phyloP scores from a whole-genome alignment of 352 stramenopile species.

The Globisporangium lucens region DNA sequence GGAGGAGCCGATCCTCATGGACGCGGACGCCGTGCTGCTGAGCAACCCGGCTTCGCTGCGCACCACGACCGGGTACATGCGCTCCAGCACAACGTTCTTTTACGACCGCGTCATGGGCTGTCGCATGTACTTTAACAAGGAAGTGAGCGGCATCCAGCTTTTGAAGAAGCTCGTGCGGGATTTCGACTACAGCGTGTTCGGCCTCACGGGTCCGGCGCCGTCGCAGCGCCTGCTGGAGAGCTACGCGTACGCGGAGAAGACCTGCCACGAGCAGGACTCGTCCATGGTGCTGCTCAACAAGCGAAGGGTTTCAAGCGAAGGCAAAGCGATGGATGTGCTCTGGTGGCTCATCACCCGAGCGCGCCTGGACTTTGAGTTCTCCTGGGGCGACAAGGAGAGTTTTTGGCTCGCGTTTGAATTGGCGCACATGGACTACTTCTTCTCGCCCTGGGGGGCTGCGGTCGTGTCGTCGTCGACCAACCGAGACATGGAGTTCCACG shows the following conservation, averaged over 20 bases:
- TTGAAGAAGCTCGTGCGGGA: conserved; percentile 36
- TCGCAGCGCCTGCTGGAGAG: conserved; percentile 40
- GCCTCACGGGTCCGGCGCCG: conserved; percentile 21
- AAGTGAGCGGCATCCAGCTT: conserved; percentile 24
- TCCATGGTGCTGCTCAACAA: conserved; percentile 47
- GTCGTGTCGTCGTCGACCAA: conserved; percentile 36
- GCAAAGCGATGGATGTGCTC: conserved; percentile 33
- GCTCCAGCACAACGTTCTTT: conserved; percentile 59
- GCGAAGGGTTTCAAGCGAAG: background rate
- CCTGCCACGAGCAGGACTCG: conserved; percentile 63
- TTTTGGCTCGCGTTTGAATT: conserved; percentile 58
- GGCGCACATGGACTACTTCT: conserved; percentile 43
- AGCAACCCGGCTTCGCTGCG: conserved; percentile 40
- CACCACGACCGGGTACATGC: conserved; percentile 30
- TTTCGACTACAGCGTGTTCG: conserved; percentile 50
- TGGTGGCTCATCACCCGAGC: conserved; percentile 36
- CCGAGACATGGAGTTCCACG: conserved; percentile 32
- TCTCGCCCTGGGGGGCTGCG: conserved; percentile 44
- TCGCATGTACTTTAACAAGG: conserved; percentile 47
- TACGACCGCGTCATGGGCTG: conserved; percentile 62
- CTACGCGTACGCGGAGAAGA: conserved; percentile 39
- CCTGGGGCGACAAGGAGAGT: conserved; percentile 44
- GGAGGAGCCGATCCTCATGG: conserved; percentile 42
- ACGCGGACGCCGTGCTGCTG: conserved; percentile 53
- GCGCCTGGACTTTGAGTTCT: conserved; percentile 33